Evolutionary conservation across 2,329 filamentous ascomycete genomes (phyloP), one percentile per base, ranked within the genome.

Genomic region (Exophiala spinifera): DNA sequence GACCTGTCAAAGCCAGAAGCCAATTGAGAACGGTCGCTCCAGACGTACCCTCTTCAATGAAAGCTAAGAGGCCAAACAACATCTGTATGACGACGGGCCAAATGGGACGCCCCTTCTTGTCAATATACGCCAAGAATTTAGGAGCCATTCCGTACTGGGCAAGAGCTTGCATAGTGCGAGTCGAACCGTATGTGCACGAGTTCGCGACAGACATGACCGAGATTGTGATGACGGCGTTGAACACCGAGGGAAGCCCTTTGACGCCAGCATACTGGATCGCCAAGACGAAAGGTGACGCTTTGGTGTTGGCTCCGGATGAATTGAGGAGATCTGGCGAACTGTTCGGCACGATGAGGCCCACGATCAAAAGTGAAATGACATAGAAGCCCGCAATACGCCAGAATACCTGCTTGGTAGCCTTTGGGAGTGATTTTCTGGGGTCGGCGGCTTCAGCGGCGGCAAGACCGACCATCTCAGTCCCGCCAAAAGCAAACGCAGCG

Each of bases 321-420:
- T 89, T 75, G 1, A 96, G 84, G 2, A 80, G 77, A 0, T 67
- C 51, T 57, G 95, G 82, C 63, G 81, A 74, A 36, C 40, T 56
- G 68, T 87, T 91, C 0, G 86, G 87, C 0, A 96, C 89, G 3
- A 96, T 78, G 1, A 96, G 78, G 21, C 92, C 91, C 55, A 96
- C 84, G 3, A 96, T 75, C 4, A 84, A 83, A 8, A 96, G 79
- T 1, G 88, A 88, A 36, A 95, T 83, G 44, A 96, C 79, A 73
- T 96, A 96, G 75, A 96, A 96, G 48, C 95, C 79, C 2, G 85
- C 83, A 66, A 96, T 95, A 65, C 91, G 86, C 91, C 91, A 96
- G 72, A 96, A 96, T 17, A 96, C 58, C 47, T 95, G 91, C 74
- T 95, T 95, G 66, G 95, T 85, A 14, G 91, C 91, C 0, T 85